These are phyloP conservation scores for Strobilomyces confusus DNA, from an alignment of 768 basidiomycete genomes.

Conservation along the genomic window DNA sequence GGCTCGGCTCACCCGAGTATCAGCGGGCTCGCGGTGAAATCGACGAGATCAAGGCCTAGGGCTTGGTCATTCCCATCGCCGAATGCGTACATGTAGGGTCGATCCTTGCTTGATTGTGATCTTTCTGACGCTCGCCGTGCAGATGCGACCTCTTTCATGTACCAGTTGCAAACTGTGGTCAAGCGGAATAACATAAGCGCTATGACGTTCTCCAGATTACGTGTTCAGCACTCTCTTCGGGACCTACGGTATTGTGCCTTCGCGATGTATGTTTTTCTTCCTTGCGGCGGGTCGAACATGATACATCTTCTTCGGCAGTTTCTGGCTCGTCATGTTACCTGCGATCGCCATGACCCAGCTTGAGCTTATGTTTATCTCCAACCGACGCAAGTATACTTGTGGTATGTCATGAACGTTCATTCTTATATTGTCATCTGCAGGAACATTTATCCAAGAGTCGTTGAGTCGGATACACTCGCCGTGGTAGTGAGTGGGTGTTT, in stretches of 20 bases:
- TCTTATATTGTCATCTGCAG: slow-evolving; percentile 16
- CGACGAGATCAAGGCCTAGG: slow-evolving; percentile 42
- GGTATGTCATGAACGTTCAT: slow-evolving; percentile 17
- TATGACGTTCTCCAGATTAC: slow-evolving; percentile 86
- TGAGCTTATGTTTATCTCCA: slow-evolving; percentile 79
- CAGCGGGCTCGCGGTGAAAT: slow-evolving; percentile 41
- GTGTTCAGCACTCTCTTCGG: slow-evolving; percentile 64
- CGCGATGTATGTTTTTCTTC: slow-evolving; percentile 51
- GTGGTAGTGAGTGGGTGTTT: too few relatives aligned
- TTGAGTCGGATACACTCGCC: slow-evolving; percentile 85
- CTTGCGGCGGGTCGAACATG: background rate
- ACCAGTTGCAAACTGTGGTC: slow-evolving; percentile 69
- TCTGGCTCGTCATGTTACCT: slow-evolving; percentile 65
- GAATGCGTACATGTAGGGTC: slow-evolving; percentile 47
- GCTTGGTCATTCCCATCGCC: slow-evolving; percentile 39
- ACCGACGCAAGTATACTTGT: slow-evolving; percentile 44
- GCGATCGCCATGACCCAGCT: slow-evolving; percentile 67
- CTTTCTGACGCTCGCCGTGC: background rate
- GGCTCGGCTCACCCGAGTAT: slow-evolving; percentile 70
- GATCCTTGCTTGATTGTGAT: background rate
- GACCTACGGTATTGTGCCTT: slow-evolving; percentile 81
- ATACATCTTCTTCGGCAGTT: slow-evolving; percentile 38
- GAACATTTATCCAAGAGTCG: slow-evolving; percentile 53
- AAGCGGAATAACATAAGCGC: slow-evolving; percentile 60
- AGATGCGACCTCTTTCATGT: slow-evolving; percentile 75